Percentiles rank a stretch among this genome's conserved stretches.
phyloP scores from a whole-genome alignment of 2,329 filamentous ascomycete species.

The Cladophialophora yegresii region DNA sequence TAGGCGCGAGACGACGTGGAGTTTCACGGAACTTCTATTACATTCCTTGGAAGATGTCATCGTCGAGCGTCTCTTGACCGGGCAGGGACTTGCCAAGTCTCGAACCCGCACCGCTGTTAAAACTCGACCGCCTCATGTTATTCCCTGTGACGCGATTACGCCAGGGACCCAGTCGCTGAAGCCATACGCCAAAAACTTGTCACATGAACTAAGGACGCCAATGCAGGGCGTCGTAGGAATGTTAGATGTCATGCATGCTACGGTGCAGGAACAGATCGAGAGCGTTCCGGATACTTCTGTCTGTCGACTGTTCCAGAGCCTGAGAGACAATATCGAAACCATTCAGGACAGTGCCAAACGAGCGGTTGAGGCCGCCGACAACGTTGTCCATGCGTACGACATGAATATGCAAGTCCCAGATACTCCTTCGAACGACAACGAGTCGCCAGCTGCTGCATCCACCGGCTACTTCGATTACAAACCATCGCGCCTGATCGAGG shows the following conservation, averaged over 20 bases:
- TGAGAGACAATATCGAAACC: constrained; percentile 70
- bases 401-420: constrained; percentile 75
- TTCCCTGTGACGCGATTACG: constrained; percentile 59
- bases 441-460: constrained; percentile 39
- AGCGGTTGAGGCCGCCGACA: constrained; percentile 72
- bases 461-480: constrained; percentile 41
- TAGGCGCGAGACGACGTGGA: constrained; percentile 62
- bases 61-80: constrained; percentile 58
- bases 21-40: constrained; percentile 66
- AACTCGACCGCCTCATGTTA: constrained; percentile 45
- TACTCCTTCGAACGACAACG: constrained; percentile 53
- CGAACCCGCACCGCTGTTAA: constrained; percentile 33
- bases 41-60: constrained; percentile 70
- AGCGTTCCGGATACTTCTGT: constrained; percentile 54
- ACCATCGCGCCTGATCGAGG: constrained; percentile 47
- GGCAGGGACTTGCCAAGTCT: constrained; percentile 50
- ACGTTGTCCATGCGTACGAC: constrained; percentile 74
- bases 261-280: constrained; percentile 66
- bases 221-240: constrained; percentile 77
- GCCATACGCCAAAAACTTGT: constrained; percentile 70
- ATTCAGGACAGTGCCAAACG: constrained; percentile 72
- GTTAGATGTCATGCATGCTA: constrained; percentile 75
- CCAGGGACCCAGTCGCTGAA: constrained; percentile 64
- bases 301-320: constrained; percentile 59
- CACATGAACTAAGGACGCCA: constrained; percentile 70